phyloP scores from a whole-genome alignment of 495 filamentous ascomycete genomes.

The Xylaria venustula region DNA sequence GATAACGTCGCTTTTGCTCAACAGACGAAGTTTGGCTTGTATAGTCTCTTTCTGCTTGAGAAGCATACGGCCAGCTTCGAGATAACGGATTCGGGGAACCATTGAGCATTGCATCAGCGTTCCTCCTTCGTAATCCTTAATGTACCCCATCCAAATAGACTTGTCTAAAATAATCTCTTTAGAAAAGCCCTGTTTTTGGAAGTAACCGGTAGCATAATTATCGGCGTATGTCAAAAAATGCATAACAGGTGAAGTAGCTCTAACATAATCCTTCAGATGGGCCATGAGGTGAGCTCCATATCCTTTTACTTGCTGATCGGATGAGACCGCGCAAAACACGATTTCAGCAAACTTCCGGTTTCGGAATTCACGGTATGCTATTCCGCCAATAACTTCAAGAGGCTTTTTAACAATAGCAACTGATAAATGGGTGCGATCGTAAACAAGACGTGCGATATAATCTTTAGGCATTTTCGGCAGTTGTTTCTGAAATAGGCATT shows the following conservation, averaged over 20 bases:
- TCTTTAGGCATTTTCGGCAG: slow-evolving; percentile 84
- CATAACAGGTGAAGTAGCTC: slow-evolving; percentile 76
- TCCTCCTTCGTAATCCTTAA: slow-evolving; percentile 82
- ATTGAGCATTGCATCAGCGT: slow-evolving; percentile 85
- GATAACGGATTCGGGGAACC: slow-evolving; percentile 73
- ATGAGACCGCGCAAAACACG: slow-evolving; percentile 79
- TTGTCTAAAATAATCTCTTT: slow-evolving; percentile 78
- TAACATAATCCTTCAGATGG: slow-evolving; percentile 80
- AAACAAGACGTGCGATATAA: slow-evolving; percentile 76
- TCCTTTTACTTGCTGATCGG: slow-evolving; percentile 79
- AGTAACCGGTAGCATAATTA: slow-evolving; percentile 82
- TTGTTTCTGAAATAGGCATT: slow-evolving; percentile 82
- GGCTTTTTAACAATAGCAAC: slow-evolving; percentile 80
- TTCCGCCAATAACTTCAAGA: slow-evolving; percentile 70
- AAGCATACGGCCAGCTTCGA: slow-evolving; percentile 71
- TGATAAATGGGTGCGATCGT: slow-evolving; percentile 76
- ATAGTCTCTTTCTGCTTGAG: slow-evolving; percentile 77
- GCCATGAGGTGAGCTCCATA: slow-evolving; percentile 82
- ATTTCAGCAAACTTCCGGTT: slow-evolving; percentile 78
- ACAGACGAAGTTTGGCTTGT: slow-evolving; percentile 71
- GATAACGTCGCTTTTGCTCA: slow-evolving; percentile 69
- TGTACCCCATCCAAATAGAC: slow-evolving; percentile 80
- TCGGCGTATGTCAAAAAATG: slow-evolving; percentile 82
- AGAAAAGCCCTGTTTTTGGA: slow-evolving; percentile 82
- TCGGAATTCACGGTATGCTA: slow-evolving; percentile 77